Percentiles rank a stretch among this genome's conserved stretches.
These are phyloP conservation scores for Tolypocladium tropicale DNA, from an alignment of 2,329 filamentous ascomycete species.

Conservation along the genomic window DNA sequence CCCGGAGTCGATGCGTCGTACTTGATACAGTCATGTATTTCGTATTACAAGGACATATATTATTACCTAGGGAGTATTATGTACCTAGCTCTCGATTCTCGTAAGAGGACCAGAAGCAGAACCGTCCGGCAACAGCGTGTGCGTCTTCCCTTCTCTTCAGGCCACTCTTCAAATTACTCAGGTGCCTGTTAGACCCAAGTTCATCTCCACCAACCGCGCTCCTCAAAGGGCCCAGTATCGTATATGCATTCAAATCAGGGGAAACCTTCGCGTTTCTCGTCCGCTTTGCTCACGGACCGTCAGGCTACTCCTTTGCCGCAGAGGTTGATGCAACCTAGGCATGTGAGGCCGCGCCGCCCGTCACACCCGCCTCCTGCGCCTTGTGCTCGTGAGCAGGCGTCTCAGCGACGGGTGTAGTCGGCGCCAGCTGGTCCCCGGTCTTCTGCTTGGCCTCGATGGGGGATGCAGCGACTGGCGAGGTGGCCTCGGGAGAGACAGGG, in stretches of 20 bases:
- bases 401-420: conserved; percentile 5
- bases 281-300: conserved; percentile 1
- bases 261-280: background rate
- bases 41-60: too few relatives aligned
- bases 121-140: background rate
- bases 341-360: conserved; percentile 12
- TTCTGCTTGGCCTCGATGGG: conserved; percentile 2
- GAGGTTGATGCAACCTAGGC: background rate
- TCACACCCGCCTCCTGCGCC: conserved; percentile 33
- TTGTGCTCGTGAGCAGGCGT: conserved; percentile 5
- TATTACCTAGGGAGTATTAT: background rate
- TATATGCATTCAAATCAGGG: background rate
- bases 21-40: background rate
- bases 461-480: conserved; percentile 1
- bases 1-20: background rate
- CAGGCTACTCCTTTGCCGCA: conserved; percentile 1
- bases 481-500: conserved; percentile 8
- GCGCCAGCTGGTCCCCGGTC: conserved; percentile 7
- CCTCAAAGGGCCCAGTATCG: background rate
- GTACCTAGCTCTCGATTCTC: too few relatives aligned
- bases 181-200: background rate
- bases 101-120: background rate
- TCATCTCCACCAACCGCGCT: background rate
- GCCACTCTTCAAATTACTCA: background rate
- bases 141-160: background rate